Evolutionary conservation across 805 yeast species (phyloP), one percentile per base, ranked within the genome.

Genomic region (Ogataea saltuana): DNA sequence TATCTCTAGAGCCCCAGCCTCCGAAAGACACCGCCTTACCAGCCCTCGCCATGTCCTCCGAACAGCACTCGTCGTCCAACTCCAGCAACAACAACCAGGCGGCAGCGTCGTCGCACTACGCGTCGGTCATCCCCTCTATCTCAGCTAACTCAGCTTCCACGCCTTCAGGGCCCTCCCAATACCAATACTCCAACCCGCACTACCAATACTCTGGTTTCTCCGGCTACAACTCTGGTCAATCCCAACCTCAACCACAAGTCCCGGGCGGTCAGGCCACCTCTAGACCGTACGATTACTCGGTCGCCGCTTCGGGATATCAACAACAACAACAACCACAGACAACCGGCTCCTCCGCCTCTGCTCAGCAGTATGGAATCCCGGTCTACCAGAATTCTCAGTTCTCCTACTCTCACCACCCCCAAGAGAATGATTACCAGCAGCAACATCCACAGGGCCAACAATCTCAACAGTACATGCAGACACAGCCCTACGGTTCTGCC

Each of bases 101-200:
- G 22, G 27, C 50, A 12, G 25, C 46, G 4, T 44, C 41, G 10
- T 47, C 49, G 27, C 48, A 45, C 16, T 46, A 49, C 33, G 41
- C 49, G 9, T 45, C 49, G 18, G 33, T 44, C 20, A 34, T 52
- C 17, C 56, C 56, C 11, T 33, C 54, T 7, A 38, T 48, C 33
- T 42, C 53, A 12, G 40, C 53, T 7, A 40, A 45, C n/a, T 16
- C 36, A 8, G 42, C 35, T 13, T 33, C 53, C 10, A 26, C 50
- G 6, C 42, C 40, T 16, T 18, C 50, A 10, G 45, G 41, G 23
- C 45, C 53, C 16, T 47, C 49, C 12, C 56, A 49, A 36, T 51
- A 51, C 42, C 55, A 48, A 38, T 52, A 52, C 41, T 39, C 56
- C 12, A 46, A 47, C 26, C 56, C 56, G 15, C 56, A 49, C 35